Percentiles rank a stretch among this genome's conserved stretches.
phyloP scores from a whole-genome alignment of 352 stramenopile species.

The Phytophthora pluvialis region DNA sequence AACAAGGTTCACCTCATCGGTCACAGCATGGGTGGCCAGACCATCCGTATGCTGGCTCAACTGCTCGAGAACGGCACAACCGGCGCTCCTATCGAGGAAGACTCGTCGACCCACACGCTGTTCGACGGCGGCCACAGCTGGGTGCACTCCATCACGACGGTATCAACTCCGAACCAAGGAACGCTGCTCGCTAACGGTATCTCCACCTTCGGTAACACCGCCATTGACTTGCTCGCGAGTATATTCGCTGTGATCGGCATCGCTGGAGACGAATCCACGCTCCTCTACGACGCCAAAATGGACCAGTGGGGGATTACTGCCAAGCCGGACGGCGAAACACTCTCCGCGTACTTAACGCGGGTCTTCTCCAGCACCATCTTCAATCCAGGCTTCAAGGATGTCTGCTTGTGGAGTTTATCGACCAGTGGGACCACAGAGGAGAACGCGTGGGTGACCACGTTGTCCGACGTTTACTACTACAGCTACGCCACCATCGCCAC shows the following conservation, averaged over 20 bases:
- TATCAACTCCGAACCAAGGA: slow-evolving; percentile 68
- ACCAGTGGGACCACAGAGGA: slow-evolving; percentile 55
- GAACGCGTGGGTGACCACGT: slow-evolving; percentile 54
- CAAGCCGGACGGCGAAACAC: slow-evolving; percentile 47
- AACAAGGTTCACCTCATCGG: slow-evolving; percentile 76
- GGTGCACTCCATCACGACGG: slow-evolving; percentile 74
- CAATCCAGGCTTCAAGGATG: slow-evolving; percentile 46
- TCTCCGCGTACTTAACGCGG: slow-evolving; percentile 46
- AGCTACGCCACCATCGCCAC: slow-evolving; percentile 57
- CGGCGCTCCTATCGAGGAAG: slow-evolving; percentile 44
- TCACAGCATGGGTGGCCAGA: slow-evolving; percentile 83
- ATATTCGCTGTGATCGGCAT: slow-evolving; percentile 38
- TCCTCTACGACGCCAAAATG: slow-evolving; percentile 29
- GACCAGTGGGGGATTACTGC: slow-evolving; percentile 58
- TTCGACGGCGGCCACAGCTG: slow-evolving; percentile 65
- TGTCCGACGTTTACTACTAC: slow-evolving; percentile 66
- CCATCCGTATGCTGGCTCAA: slow-evolving; percentile 76
- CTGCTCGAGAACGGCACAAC: slow-evolving; percentile 55
- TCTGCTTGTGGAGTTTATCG: slow-evolving; percentile 55
- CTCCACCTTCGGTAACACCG: slow-evolving; percentile 42
- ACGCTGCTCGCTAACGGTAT: slow-evolving; percentile 56
- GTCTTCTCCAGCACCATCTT: slow-evolving; percentile 52
- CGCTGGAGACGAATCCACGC: too few relatives aligned
- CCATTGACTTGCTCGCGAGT: slow-evolving; percentile 41
- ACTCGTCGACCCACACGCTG: slow-evolving; percentile 39